phyloP scores from a whole-genome alignment of 768 basidiomycete species.

The Tylopilus rubrobrunneus region DNA sequence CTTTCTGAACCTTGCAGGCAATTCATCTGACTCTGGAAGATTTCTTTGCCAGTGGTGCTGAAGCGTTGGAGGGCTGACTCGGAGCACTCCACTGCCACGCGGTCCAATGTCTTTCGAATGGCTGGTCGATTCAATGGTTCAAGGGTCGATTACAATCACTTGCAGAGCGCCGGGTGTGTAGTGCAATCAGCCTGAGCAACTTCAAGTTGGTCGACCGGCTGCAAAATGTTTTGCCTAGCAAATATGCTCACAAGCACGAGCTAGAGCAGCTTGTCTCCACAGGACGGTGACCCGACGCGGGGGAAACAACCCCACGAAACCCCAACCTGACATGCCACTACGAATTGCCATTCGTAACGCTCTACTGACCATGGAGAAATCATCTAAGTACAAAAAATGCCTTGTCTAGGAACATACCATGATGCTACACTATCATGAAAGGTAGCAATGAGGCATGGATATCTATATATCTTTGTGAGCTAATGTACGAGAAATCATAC shows the following conservation, averaged over 20 bases:
- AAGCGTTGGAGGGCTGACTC: not conserved
- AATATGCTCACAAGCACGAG: no score
- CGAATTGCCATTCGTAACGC: not conserved
- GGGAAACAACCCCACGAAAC: not conserved
- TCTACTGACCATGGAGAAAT: not conserved
- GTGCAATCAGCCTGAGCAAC: no score
- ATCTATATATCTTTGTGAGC: conserved; percentile 9
- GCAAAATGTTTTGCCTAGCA: no score
- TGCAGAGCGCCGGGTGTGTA: no score
- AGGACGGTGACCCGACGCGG: no score
- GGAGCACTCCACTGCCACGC: no score
- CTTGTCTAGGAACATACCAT: conserved; percentile 9
- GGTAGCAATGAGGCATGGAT: conserved; percentile 3
- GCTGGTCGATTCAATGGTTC: no score
- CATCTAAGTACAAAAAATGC: not conserved
- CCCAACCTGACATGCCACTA: not conserved
- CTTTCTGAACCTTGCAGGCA: not conserved
- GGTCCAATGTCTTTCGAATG: no score
- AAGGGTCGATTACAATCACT: no score
- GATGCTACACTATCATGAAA: not conserved
- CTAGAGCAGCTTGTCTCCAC: no score
- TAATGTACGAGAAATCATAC: conserved; percentile 1
- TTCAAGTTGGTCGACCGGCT: no score
- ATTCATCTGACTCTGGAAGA: conserved; percentile 18
- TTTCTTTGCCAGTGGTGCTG: conserved; percentile 35